These are phyloP conservation scores for Jatropha podagrica DNA, from an alignment of 441 rosid species.

Conservation along the genomic window DNA sequence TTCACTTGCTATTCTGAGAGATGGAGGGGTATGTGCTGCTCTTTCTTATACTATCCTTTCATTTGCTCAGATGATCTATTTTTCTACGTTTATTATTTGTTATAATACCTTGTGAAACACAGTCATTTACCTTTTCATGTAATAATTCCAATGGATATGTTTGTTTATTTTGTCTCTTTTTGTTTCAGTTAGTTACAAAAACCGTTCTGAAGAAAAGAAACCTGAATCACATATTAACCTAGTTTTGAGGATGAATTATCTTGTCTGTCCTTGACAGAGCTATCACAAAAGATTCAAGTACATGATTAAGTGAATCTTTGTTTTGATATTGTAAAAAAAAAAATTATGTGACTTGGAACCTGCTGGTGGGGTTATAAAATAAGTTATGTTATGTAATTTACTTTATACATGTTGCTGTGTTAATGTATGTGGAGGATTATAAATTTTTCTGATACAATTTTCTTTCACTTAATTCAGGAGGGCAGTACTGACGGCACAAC, in stretches of 20 bases:
- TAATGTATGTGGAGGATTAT: neutral
- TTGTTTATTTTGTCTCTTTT: neutral
- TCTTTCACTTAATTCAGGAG: constrained; percentile 51
- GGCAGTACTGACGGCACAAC: constrained; percentile 73
- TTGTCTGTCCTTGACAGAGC: neutral
- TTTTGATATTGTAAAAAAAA: neutral
- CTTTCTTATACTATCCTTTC: constrained; percentile 10
- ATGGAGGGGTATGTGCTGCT: constrained; percentile 47
- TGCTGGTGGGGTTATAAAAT: neutral
- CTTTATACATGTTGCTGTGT: neutral
- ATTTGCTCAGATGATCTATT: neutral
- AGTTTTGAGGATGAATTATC: neutral
- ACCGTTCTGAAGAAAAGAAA: neutral
- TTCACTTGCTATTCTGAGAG: constrained; percentile 67
- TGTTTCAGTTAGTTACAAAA: neutral
- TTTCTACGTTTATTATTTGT: neutral
- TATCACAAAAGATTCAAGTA: neutral
- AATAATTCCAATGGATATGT: neutral
- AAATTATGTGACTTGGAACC: neutral
- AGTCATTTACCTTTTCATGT: neutral
- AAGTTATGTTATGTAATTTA: neutral
- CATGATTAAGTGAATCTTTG: neutral
- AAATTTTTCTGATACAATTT: constrained; percentile 19
- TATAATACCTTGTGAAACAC: neutral
- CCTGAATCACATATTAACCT: neutral